Evolutionary conservation across 2,329 filamentous ascomycete genomes (phyloP).

Genomic region (Amauroascus niger): DNA sequence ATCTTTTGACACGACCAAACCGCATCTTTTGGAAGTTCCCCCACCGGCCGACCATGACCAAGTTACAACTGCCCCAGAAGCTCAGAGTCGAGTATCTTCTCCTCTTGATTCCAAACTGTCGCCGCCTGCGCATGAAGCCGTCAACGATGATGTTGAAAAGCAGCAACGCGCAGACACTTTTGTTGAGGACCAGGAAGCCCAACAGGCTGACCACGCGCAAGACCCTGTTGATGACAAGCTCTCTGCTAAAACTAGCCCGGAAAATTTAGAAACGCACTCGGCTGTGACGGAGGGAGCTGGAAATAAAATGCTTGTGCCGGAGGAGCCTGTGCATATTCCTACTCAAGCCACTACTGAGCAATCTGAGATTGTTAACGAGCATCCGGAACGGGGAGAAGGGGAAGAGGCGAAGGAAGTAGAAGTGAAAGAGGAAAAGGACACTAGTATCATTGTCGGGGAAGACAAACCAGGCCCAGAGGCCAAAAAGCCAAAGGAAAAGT

Average conservation of each 20-base stretch:
- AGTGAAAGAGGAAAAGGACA: neutral
- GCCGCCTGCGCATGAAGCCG: neutral
- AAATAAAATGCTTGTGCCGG: slow-evolving; percentile 2
- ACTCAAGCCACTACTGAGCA: neutral
- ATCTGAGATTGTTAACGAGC: neutral
- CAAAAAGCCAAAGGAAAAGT: neutral
- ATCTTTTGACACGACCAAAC: neutral
- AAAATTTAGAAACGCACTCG: neutral
- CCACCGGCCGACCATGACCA: neutral
- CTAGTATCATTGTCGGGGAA: neutral
- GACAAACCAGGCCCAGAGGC: neutral
- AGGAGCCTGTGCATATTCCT: neutral
- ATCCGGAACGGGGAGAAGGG: neutral
- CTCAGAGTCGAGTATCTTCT: neutral
- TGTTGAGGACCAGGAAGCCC: neutral
- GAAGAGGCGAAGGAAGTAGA: neutral
- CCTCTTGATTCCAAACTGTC: neutral
- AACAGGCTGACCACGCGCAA: neutral
- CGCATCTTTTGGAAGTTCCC: too few relatives aligned
- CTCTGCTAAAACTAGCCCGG: neutral
- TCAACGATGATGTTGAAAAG: neutral
- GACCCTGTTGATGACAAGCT: neutral
- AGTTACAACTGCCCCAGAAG: neutral
- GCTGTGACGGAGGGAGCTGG: neutral
- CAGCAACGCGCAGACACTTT: neutral